A percentile compares a stretch with the other conserved stretches of the same genome.
Conservation (phyloP, 257 asterid genomes). For the Fraxinus cuspidata region DNA sequence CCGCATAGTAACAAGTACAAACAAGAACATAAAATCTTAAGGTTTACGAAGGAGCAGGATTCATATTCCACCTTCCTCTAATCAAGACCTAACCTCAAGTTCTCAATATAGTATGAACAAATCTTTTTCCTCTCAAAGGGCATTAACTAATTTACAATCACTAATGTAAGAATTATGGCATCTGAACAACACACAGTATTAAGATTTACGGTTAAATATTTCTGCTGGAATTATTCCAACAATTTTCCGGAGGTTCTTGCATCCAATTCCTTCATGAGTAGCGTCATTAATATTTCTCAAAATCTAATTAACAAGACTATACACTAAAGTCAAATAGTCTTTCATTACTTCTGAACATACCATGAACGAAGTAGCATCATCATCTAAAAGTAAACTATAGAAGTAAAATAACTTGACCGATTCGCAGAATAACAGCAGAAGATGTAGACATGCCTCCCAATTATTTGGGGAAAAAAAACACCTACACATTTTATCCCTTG, state of each 20-base stretch:
- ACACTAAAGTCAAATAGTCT: not conserved
- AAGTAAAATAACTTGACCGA: not conserved
- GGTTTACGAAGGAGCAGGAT: not conserved
- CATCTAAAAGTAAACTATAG: not conserved
- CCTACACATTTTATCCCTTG: not conserved
- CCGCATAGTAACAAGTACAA: not conserved
- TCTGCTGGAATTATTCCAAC: not conserved
- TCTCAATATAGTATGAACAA: not conserved
- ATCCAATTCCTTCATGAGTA: not conserved
- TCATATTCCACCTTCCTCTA: not conserved
- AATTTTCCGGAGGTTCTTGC: not conserved
- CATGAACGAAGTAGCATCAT: not conserved
- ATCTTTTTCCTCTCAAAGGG: not conserved
- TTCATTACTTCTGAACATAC: not conserved
- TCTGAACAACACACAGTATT: conserved; percentile 4
- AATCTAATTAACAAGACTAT: conserved; percentile 10
- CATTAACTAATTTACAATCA: not conserved
- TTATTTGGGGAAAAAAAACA: not conserved
- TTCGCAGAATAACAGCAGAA: not conserved
- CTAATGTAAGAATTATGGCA: not conserved
- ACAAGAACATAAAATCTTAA: not conserved
- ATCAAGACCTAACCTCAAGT: not conserved
- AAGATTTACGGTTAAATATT: not conserved
- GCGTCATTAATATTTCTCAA: conserved; percentile 9
- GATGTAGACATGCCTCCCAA: not conserved